Evolutionary conservation across 495 filamentous ascomycete species (phyloP), one percentile per base, ranked within the genome.

Genomic region (Penicillium crystallinum): DNA sequence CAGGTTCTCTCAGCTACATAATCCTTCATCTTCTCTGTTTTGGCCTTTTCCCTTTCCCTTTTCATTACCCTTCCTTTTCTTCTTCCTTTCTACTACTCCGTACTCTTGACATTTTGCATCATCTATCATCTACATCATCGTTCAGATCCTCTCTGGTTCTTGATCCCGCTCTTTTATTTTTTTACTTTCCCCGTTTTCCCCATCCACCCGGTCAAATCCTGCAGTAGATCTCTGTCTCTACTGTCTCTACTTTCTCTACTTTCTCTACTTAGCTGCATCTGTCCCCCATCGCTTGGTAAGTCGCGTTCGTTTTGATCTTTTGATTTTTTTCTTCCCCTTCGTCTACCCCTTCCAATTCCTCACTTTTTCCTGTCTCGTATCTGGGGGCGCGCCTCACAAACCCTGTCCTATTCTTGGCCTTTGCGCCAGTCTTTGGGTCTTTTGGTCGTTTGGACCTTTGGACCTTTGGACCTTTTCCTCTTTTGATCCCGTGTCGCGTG

Each of bases 121-220:
- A n/a, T n/a, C n/a, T n/a, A n/a, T n/a, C 23, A 27, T 27, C 23
- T 27, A 27, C 23, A 27, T n/a, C 23, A 27, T 27, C 23, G 7
- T 27, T 7, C 23, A 27, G 7, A 3, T 27, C 3, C 23, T 27
- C 7, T 27, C 23, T 27, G 23, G 23, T 7, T 3, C 7, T 27
- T 3, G 23, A 27, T 27, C 7, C 7, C 23, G 23, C 7, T 27
- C 7, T 27, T 7, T 27, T 27, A 3, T 27, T 23, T 36, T 33
- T 45, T 14, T 27, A 41, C 23, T 37, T 38, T 18, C 22, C 36
- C 29, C 14, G 18, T 42, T 37, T 45, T 46, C 45, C 45, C 33
- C 36, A 29, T 53, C 48, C 47, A 30, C 49, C 38, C 50, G 31
- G 46, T 47, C 54, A 57, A 52, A 60, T 49, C 56, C 56, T 59